Evolutionary conservation across 1,284 basidiomycete genomes (phyloP).

Genomic region (Heimioporus retisporus): DNA sequence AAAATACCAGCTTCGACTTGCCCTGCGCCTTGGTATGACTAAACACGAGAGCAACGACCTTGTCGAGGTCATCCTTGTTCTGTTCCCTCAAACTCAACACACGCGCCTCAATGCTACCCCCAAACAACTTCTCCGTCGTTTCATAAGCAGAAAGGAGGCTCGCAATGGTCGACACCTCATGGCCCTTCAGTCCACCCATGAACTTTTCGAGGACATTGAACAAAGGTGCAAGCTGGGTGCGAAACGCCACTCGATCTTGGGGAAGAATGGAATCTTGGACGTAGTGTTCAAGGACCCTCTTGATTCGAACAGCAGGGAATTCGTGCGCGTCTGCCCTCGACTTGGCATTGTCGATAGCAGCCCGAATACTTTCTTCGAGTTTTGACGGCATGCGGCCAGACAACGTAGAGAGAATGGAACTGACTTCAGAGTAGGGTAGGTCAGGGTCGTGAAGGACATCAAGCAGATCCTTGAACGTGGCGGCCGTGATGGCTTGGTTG

Average conservation of each 20-base stretch:
- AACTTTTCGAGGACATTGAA: conserved; percentile 88
- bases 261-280: conserved; percentile 85
- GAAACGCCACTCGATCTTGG: conserved; percentile 84
- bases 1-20: conserved; percentile 92
- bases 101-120: conserved; percentile 92
- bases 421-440: conserved; percentile 91
- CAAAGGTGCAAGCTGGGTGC: conserved; percentile 77
- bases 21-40: conserved; percentile 97
- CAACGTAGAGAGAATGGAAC: conserved; percentile 88
- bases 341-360: conserved; percentile 82
- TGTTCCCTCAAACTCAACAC: conserved; percentile 93
- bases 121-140: conserved; percentile 93
- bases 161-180: conserved; percentile 86
- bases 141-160: conserved; percentile 81
- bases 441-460: conserved; percentile 85
- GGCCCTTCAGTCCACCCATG: conserved; percentile 85
- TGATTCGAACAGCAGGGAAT: conserved; percentile 89
- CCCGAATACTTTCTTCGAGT: conserved; percentile 90
- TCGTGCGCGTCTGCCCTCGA: conserved; percentile 76
- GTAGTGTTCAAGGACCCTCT: conserved; percentile 89
- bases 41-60: conserved; percentile 89
- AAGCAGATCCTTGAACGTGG: conserved; percentile 87
- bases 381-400: conserved; percentile 95
- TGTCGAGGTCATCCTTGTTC: conserved; percentile 93
- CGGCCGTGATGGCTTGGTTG: conserved; percentile 89